Evolutionary conservation across 192 early-diverging fungal species (phyloP), one percentile per base, ranked within the genome.

Genomic region (Mortierella claussenii): DNA sequence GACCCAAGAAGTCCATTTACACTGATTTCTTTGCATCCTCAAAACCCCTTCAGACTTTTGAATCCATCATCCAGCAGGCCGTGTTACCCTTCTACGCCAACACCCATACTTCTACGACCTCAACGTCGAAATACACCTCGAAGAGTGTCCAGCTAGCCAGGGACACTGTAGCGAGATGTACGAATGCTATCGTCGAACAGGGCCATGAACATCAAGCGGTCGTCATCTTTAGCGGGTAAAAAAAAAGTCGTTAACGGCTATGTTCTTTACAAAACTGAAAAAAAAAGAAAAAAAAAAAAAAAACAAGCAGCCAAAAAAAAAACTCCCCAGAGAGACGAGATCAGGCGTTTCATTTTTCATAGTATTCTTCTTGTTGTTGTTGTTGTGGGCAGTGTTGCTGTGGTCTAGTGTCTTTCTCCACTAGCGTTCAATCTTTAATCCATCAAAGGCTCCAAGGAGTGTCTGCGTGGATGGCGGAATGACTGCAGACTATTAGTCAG

Each of bases 1-100:
- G 69, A 8, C 51, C 43, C 9, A 64, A 64, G n/a, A 73, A 64
- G 37, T 64, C 69, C n/a, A 64, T 73, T 27, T 73, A 73, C 37
- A 57, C 61, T 28, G 69, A 73, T 30, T 64, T 64, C 31, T 73
- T 73, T 44, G 69, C 69, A 13, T 73, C 69, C 1, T 73, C 69
- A 4, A 73, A 64, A 42, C 60, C 60, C 10, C 47, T 73, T 24
- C 53, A 26, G 23, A 37, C 24, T 21, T 57, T 73, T 24, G 69
- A 73, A 18, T 27, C 61, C 4, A 58, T 64, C 24, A 73, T 73
- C 60, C n/a, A 27, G 3, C 46, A 63, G 26, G 43, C n/a, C 2
- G 60, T 71, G 32, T 20, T 73, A 24, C 69, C 61, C 1, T 73
- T 52, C 48, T 64, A 73, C 24, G 68, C 68, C 43, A 71, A 71